Base-by-base conservation (phyloP, 345 rosid species). In the Sisymbrium irio region DNA sequence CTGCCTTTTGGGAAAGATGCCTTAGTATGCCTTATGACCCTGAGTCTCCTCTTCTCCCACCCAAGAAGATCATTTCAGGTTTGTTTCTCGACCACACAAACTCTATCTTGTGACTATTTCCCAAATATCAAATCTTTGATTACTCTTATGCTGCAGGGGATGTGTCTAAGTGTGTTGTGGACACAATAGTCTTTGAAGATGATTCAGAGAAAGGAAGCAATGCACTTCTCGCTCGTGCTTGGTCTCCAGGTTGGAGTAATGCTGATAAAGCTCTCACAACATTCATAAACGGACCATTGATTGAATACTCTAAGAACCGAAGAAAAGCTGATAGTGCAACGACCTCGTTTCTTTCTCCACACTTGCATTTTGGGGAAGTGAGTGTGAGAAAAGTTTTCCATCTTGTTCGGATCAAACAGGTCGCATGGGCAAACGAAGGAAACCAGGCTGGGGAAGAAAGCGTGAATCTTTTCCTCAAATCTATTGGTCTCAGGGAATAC, bases 1-100 rank as follows among this genome's bases (percentile, higher is more conserved):
- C 81, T 70, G 87, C 83, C 58, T 94, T 94, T 76, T 94, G 97
- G 98, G 97, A 86, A 42, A 87, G 80, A 85, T 94, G 98, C 72
- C 97, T 94, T 71, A 89, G 88, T 84, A 94, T 91, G 98, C 88
- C 98, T 62, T 89, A 77, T 80, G 98, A 94, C 79, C 98, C 98
- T 15, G 98, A 94, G 68, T 76, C 98, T 75, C 98, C 98, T 53
- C 92, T 94, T 75, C 97, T 94, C 42, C 98, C 98, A 22, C 97
- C 98, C 18, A 94, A 85, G 89, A 91, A 91, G 86, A 88, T 94
- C 49, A 80, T 87, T 76, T 82, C 96, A 83, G 98, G 98, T 91
- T 42, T 67, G 75, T 69, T 39, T 68, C 53, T 74, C 14, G 0
- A 3, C 30, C 7, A 59, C 36, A 11, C 22, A 35, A 17, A 18